Evolutionary conservation across 78 protist species (phyloP).

Genomic region (Diacronema lutheri): DNA sequence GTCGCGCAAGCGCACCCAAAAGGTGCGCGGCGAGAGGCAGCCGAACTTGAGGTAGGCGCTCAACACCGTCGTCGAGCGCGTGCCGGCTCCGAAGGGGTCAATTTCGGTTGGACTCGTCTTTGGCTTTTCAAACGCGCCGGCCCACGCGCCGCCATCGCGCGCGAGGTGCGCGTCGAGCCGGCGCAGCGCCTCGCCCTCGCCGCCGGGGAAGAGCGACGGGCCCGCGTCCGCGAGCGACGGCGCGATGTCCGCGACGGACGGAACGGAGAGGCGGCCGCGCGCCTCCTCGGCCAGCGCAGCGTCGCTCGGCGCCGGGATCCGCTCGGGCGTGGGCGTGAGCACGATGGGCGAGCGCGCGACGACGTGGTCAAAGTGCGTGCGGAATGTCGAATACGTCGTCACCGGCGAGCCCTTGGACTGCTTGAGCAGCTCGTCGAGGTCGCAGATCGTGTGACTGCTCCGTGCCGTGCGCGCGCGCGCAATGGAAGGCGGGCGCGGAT

Average conservation of each 20-base stretch:
- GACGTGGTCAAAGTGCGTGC: not conserved
- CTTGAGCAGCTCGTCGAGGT: not conserved
- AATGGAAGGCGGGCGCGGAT: too few species aligned
- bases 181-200: slow-evolving; percentile 32
- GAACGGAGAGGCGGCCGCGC: not conserved
- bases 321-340: not conserved
- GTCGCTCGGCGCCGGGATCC: not conserved
- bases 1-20: not conserved
- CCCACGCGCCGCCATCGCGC: not conserved
- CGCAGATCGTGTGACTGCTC: slow-evolving; percentile 25
- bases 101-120: slow-evolving; percentile 9
- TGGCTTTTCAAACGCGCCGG: slow-evolving; percentile 37
- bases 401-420: not conserved
- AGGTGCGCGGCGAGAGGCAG: slow-evolving; percentile 38
- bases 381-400: not conserved
- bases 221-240: not conserved
- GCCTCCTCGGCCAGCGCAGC: not conserved
- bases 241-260: not conserved
- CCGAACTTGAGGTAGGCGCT: slow-evolving; percentile 49
- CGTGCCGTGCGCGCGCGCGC: too few species aligned
- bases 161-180: not conserved
- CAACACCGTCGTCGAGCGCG: slow-evolving; percentile 31
- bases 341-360: not conserved
- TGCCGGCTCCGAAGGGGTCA: too few species aligned
- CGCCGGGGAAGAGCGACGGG: slow-evolving; percentile 21